Evolutionary conservation across 2,329 filamentous ascomycete species (phyloP).

Genomic region (Fusarium secorum): DNA sequence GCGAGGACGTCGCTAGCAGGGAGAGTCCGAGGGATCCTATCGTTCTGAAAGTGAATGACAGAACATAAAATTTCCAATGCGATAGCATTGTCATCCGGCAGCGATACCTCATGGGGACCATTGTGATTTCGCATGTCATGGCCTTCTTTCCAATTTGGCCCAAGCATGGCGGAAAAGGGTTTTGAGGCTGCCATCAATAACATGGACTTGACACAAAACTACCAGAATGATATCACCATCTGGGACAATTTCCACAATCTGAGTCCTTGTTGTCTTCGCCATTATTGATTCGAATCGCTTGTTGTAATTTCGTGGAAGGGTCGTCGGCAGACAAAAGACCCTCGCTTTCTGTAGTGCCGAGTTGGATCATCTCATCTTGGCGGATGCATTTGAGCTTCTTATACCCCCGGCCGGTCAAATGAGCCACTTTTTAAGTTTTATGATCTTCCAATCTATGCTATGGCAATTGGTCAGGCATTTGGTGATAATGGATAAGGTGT

Average conservation of each 20-base stretch:
- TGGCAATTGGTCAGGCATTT: not conserved
- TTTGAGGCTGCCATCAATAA: not conserved
- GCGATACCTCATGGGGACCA: fast-evolving
- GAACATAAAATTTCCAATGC: not conserved
- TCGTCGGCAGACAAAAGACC: not conserved
- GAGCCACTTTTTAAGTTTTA: not conserved
- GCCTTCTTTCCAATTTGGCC: not conserved
- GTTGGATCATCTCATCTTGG: not conserved
- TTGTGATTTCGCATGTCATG: fast-evolving
- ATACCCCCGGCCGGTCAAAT: fast-evolving
- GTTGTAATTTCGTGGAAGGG: not conserved
- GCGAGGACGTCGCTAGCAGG: not conserved
- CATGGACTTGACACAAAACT: not conserved
- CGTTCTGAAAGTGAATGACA: not conserved
- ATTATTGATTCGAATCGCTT: not conserved
- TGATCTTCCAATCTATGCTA: fast-evolving
- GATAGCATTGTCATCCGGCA: not conserved
- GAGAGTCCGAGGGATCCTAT: not conserved
- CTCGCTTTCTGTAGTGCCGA: fast-evolving
- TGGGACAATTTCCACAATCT: not conserved
- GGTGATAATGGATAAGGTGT: too few species aligned
- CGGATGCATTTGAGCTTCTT: not conserved
- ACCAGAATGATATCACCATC: not conserved
- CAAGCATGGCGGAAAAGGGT: fast-evolving
- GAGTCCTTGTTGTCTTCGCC: fast-evolving